Evolutionary conservation across 768 basidiomycete genomes (phyloP).

Genomic region (Boletus rubescentipes): DNA sequence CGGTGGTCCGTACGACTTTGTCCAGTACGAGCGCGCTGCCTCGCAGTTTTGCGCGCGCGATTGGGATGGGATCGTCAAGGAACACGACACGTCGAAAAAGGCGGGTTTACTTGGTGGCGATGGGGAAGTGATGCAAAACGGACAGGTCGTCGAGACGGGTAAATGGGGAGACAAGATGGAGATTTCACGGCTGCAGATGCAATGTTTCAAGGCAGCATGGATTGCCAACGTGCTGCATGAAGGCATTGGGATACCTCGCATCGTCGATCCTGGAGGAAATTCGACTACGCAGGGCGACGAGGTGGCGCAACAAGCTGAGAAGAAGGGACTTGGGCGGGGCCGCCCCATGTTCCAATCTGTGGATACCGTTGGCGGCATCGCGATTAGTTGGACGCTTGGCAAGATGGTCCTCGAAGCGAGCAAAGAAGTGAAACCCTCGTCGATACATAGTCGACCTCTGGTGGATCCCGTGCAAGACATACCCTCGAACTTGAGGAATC

Average conservation of each 20-base stretch:
- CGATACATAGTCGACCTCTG: conserved; percentile 52
- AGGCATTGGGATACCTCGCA: conserved; percentile 91
- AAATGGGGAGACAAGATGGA: conserved; percentile 78
- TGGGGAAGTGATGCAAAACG: conserved; percentile 61
- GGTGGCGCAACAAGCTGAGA: conserved; percentile 71
- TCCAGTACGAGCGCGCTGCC: conserved; percentile 93
- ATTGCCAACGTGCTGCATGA: conserved; percentile 94
- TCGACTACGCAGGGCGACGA: conserved; percentile 64
- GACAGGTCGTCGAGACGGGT: conserved; percentile 60
- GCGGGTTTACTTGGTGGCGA: conserved; percentile 55
- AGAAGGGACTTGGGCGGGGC: conserved; percentile 78
- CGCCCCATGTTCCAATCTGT: conserved; percentile 87
- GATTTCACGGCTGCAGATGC: conserved; percentile 85
- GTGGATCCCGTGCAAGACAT: conserved; percentile 72
- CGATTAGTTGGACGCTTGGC: conserved; percentile 96
- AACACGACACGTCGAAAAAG: conserved; percentile 57
- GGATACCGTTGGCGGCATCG: conserved; percentile 89
- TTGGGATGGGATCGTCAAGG: conserved; percentile 72
- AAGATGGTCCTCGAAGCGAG: conserved; percentile 99
- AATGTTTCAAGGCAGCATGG: conserved; percentile 99
- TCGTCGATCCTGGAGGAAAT: conserved; percentile 85
- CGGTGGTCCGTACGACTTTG: conserved; percentile 93
- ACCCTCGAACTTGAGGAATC: conserved; percentile 45
- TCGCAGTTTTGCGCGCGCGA: conserved; percentile 76
- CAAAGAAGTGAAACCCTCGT: conserved; percentile 65